Base-by-base conservation (phyloP, 768 basidiomycete genomes). In the Lactifluus subvellereus region DNA sequence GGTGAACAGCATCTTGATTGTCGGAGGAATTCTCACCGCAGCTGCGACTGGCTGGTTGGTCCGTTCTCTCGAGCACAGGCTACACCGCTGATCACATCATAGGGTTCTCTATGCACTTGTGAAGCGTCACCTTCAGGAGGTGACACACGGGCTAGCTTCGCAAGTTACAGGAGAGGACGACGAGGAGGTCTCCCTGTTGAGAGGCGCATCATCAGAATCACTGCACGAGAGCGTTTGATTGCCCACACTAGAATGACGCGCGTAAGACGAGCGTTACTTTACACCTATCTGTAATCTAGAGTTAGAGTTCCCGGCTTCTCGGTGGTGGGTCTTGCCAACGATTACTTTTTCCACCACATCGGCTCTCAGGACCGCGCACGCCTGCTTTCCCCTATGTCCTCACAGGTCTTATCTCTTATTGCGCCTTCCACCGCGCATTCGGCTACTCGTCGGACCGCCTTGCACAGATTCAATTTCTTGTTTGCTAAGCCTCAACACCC, bases 91-190 rank as follows among this genome's bases (percentile, higher is more conserved):
- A 71, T 62, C 67, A 47, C 38, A n/a, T 30, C 51, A 22, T 65
- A 91, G 89, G 81, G 70, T 82, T 64, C 80, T 91, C 18, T 91
- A 89, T 69, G 80, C 77, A 40, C 75, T 84, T 38, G 82, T 90
- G 53, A 82, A 84, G 71, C 78, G 79, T 60, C 75, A 79, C 55
- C 71, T 87, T 45, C 76, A 80, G 50, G 81, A 77, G 13, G 68
- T 81, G 61, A 73, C 79, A 1, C 80, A 83, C 60, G 82, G 81
- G 62, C 72, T 83, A 32, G 85, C 82, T 49, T 81, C 81, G 3
- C 87, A 86, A 56, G 80, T 81, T 32, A 73, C 82, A 9, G 86
- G 86, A 64, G 82, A 84, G 33, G 80, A 76, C 9, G 81, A 81
- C 55, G 86, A 87, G 72, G 81, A 80, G 48, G 80, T 80, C 8